These are phyloP conservation scores for Termitomyces sp. DNA, from an alignment of 768 basidiomycete genomes.

Conservation along the genomic window DNA sequence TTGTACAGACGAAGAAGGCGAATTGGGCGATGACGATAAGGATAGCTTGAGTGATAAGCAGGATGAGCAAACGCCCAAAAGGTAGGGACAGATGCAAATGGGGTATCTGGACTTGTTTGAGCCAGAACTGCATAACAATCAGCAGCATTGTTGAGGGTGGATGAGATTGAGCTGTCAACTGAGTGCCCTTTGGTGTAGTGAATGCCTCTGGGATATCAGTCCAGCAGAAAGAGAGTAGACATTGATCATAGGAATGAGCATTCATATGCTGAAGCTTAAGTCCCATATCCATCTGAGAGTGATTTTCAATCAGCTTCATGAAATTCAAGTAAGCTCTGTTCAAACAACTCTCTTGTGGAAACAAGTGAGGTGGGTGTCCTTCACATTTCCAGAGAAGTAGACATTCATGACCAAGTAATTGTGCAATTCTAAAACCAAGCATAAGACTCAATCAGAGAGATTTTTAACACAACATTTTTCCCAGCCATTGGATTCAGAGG, in stretches of 20 bases:
- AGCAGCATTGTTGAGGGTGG: background rate
- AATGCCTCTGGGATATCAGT: background rate
- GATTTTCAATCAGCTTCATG: background rate
- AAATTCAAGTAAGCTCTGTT: background rate
- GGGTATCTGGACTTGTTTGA: background rate
- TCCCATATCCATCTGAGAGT: background rate
- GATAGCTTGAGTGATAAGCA: no score
- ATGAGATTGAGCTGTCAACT: background rate
- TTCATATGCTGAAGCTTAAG: background rate
- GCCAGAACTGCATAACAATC: background rate
- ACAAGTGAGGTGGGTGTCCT: no score
- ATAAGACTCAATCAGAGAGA: slow-evolving; percentile 4
- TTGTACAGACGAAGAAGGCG: no score
- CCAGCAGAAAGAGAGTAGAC: background rate
- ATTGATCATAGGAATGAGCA: background rate
- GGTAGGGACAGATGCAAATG: background rate
- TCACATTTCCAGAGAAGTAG: no score
- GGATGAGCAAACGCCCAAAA: no score
- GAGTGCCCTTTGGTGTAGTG: background rate
- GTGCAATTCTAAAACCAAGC: no score
- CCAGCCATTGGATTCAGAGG: slow-evolving; percentile 7
- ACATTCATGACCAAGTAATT: no score
- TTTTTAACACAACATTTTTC: slow-evolving; percentile 11
- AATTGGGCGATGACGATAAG: no score
- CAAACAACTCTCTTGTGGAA: no score